Evolutionary conservation across 805 yeast genomes (phyloP).

Genomic region (Debaryomyces tyrocola): DNA sequence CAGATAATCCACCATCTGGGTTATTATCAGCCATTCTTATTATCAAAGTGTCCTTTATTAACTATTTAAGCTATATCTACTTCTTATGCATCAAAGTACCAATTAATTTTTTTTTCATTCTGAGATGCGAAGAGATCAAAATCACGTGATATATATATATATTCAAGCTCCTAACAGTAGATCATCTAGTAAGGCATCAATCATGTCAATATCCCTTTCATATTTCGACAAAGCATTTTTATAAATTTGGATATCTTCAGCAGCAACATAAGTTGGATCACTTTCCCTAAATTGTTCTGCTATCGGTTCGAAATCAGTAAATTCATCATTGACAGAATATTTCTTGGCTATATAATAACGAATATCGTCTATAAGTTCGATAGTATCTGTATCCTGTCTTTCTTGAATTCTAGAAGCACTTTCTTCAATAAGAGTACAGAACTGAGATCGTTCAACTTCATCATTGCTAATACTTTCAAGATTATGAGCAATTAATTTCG

Average conservation of each 20-base stretch:
- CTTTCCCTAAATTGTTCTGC: conserved; percentile 13
- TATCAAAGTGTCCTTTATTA: not conserved
- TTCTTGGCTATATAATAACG: conserved; percentile 56
- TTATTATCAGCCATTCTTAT: conserved; percentile 28
- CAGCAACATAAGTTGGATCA: conserved; percentile 4
- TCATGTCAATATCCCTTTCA: conserved; percentile 27
- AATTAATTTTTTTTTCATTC: conserved; percentile 4
- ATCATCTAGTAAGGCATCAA: conserved; percentile 26
- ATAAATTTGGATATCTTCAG: conserved; percentile 16
- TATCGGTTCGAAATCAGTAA: conserved; percentile 24
- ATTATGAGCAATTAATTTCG: conserved; percentile 55
- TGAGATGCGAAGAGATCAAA: conserved; percentile 7
- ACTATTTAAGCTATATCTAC: not conserved
- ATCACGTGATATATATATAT: not conserved
- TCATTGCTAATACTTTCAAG: conserved; percentile 33
- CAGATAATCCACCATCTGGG: conserved; percentile 39
- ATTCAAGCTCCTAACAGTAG: conserved; percentile 31
- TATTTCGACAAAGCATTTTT: conserved; percentile 16
- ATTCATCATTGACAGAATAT: conserved; percentile 27
- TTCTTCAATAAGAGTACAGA: conserved; percentile 27
- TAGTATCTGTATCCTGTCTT: conserved; percentile 75
- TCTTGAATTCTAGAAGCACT: conserved; percentile 56
- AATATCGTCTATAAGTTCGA: conserved; percentile 77
- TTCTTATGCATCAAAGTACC: not conserved
- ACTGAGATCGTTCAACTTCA: conserved; percentile 27